Evolutionary conservation across 148 eudicot species (phyloP).

Genomic region (Rhododendron mucronatum): DNA sequence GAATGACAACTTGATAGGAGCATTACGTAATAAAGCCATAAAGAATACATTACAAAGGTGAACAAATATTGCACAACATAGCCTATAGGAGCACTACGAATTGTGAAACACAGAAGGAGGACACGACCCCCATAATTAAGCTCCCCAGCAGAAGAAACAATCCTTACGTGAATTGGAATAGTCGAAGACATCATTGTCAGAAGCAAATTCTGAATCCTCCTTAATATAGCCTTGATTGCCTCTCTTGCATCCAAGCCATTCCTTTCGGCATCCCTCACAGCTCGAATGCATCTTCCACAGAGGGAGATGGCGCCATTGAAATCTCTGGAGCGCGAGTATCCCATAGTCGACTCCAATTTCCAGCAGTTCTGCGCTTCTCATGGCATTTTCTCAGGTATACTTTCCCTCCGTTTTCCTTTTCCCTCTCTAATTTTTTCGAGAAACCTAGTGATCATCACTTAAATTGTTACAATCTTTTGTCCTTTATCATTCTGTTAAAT

Average conservation of each 20-base stretch:
- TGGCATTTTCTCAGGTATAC: slow-evolving; percentile 56
- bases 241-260: neutral
- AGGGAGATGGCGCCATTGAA: slow-evolving; percentile 53
- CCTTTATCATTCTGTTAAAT: neutral
- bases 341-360: slow-evolving; percentile 52
- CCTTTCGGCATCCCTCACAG: neutral
- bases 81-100: no score
- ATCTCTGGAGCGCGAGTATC: slow-evolving; percentile 42
- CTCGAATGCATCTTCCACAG: neutral
- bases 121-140: no score
- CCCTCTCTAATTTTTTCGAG: neutral
- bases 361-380: slow-evolving; percentile 60
- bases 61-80: neutral
- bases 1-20: no score
- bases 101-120: no score
- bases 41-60: neutral
- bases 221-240: neutral
- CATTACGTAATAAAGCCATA: neutral
- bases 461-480: neutral
- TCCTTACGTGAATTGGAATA: no score
- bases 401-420: neutral
- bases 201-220: neutral
- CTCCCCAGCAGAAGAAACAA: no score
- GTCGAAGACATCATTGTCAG: no score
- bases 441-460: neutral